Conservation (phyloP, 2,329 filamentous ascomycete species). For the Chaetomiaceae sp. region DNA sequence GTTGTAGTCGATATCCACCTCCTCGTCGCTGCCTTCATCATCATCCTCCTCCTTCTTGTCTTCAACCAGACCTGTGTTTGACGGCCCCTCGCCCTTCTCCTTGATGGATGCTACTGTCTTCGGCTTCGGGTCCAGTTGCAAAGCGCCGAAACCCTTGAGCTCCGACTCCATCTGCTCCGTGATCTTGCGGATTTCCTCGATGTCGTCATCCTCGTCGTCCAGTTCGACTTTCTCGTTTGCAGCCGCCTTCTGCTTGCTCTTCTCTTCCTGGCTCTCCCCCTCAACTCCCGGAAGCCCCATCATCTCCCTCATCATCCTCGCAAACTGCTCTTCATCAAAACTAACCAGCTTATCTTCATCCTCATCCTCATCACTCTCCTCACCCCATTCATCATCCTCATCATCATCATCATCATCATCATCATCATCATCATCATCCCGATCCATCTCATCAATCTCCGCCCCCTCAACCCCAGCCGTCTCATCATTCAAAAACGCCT, state of each 20-base stretch:
- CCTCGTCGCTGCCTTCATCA: conserved; percentile 45
- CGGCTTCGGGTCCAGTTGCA: conserved; percentile 46
- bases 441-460: conserved; percentile 66
- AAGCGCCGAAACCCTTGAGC: conserved; percentile 61
- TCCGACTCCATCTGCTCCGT: conserved; percentile 69
- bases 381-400: conserved; percentile 49
- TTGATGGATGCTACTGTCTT: conserved; percentile 27
- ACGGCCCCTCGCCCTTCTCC: conserved; percentile 23
- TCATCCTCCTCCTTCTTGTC: conserved; percentile 21
- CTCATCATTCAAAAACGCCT: conserved; percentile 84
- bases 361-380: conserved; percentile 49
- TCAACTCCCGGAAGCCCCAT: conserved; percentile 61
- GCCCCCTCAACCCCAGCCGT: conserved; percentile 75
- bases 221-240: conserved; percentile 39
- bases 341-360: conserved; percentile 70
- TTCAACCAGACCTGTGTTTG: conserved; percentile 13
- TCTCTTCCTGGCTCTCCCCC: conserved; percentile 6
- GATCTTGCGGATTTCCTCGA: conserved; percentile 58
- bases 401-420: conserved; percentile 45
- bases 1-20: conserved; percentile 77
- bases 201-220: conserved; percentile 44
- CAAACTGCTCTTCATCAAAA: conserved; percentile 81
- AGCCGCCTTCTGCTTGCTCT: conserved; percentile 11
- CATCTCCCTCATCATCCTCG: conserved; percentile 86
- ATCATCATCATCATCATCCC: conserved; percentile 48